These are phyloP conservation scores for Spirogloea muscicola DNA, from an alignment of 139 green algal genomes.

Conservation along the genomic window DNA sequence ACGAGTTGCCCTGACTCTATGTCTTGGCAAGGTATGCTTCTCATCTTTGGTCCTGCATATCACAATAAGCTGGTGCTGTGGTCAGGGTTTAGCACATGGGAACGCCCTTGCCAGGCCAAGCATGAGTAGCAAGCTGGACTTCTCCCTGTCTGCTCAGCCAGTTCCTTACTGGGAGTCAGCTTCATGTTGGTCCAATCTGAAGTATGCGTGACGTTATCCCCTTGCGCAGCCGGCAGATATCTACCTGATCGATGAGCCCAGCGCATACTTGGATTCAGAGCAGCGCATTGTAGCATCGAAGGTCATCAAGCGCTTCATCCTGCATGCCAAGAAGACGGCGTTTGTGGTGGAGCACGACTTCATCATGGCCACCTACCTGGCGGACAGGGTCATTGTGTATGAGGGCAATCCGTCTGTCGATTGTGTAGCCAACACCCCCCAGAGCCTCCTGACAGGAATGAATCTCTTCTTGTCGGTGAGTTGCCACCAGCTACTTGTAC, in stretches of 20 bases:
- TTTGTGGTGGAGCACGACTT: slow-evolving; percentile 99
- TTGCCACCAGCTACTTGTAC: too few species aligned
- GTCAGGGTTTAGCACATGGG: too few species aligned
- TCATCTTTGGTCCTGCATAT: too few species aligned
- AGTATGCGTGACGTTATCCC: too few species aligned
- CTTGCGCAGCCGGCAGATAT: slow-evolving; percentile 88
- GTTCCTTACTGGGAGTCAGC: too few species aligned
- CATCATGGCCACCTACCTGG: slow-evolving; percentile 99
- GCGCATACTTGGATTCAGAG: slow-evolving; percentile 95
- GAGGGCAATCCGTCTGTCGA: slow-evolving; percentile 77
- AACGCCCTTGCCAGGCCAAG: too few species aligned
- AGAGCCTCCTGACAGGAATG: slow-evolving; percentile 72
- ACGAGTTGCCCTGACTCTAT: slow-evolving; percentile 91
- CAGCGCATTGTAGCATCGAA: slow-evolving; percentile 95
- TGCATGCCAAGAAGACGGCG: slow-evolving; percentile 98
- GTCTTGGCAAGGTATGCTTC: slow-evolving; percentile 70
- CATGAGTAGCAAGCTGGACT: too few species aligned
- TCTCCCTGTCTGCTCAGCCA: too few species aligned
- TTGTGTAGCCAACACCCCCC: slow-evolving; percentile 72
- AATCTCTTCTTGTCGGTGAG: slow-evolving; percentile 50
- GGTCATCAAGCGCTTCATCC: slow-evolving; percentile 95
- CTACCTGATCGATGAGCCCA: slow-evolving; percentile 98
- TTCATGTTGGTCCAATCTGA: too few species aligned
- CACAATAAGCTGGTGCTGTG: too few species aligned
- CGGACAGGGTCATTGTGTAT: slow-evolving; percentile 96